A percentile compares a stretch with the other conserved stretches of the same genome.
Conservation (phyloP, 306 rosid species). For the Gynostemma pentaphyllum region DNA sequence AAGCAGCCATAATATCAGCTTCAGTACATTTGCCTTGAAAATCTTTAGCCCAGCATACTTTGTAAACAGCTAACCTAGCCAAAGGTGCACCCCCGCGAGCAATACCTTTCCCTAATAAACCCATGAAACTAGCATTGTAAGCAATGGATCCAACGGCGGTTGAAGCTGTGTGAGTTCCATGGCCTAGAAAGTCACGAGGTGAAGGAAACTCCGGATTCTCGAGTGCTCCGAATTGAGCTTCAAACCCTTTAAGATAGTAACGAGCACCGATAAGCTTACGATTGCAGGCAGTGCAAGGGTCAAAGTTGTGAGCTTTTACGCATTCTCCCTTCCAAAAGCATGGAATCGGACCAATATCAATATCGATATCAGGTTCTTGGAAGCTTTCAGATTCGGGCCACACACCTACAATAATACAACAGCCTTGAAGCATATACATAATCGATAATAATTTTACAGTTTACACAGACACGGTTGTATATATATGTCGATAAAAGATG, state of each 20-base stretch:
- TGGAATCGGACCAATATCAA: constrained; percentile 29
- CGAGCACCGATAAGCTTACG: constrained; percentile 48
- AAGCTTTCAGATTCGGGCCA: constrained; percentile 55
- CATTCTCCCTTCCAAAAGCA: constrained; percentile 39
- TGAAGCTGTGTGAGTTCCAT: constrained; percentile 56
- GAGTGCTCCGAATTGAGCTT: constrained; percentile 19
- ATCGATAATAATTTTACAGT: too few relatives aligned
- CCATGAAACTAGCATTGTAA: constrained; percentile 18
- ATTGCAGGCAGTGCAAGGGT: constrained; percentile 33
- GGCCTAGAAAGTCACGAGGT: constrained; percentile 42
- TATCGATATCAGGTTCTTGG: constrained; percentile 11
- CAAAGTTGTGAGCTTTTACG: constrained; percentile 26
- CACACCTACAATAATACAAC: constrained; percentile 24
- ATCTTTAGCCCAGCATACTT: constrained; percentile 39
- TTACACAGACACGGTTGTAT: too few relatives aligned
- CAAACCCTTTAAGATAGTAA: constrained; percentile 43
- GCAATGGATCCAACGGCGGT: constrained; percentile 41
- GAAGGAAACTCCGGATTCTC: constrained; percentile 32
- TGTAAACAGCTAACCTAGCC: constrained; percentile 44
- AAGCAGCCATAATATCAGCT: constrained; percentile 44
- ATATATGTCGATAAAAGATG: neutral
- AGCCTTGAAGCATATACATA: too few relatives aligned
- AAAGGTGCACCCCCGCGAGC: constrained; percentile 46
- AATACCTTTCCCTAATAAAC: constrained; percentile 22
- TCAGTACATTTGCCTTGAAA: constrained; percentile 25